Evolutionary conservation across 1,284 basidiomycete species (phyloP).

Genomic region (Trichosporon faecale): DNA sequence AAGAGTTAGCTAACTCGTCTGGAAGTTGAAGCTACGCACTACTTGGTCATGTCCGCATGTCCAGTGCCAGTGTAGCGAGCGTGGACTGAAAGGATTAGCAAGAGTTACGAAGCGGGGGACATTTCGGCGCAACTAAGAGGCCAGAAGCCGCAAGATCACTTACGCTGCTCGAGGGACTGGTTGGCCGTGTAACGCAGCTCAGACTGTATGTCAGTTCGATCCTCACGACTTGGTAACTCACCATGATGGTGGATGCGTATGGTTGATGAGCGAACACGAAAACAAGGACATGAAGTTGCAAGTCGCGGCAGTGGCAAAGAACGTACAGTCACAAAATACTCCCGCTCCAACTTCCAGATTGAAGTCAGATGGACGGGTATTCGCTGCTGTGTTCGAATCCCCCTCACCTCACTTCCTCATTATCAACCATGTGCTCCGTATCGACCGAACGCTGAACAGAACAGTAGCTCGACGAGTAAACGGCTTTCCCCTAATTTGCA

Average conservation of each 20-base stretch:
- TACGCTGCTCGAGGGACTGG: slow-evolving; percentile 86
- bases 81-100: slow-evolving; percentile 64
- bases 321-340: background rate
- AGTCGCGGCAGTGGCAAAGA: background rate
- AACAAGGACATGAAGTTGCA: background rate
- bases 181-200: slow-evolving; percentile 91
- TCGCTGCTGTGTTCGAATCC: too few species aligned
- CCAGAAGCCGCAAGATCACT: slow-evolving; percentile 47
- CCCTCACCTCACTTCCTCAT: too few species aligned
- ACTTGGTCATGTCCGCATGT: slow-evolving; percentile 90
- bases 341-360: background rate
- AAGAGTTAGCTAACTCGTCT: background rate
- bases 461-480: too few species aligned
- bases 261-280: background rate
- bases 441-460: too few species aligned
- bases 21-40: slow-evolving; percentile 63
- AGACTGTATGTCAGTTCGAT: slow-evolving; percentile 52
- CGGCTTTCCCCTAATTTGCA: too few species aligned
- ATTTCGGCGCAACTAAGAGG: too few species aligned
- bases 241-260: slow-evolving; percentile 12
- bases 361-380: background rate
- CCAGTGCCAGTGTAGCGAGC: slow-evolving; percentile 94
- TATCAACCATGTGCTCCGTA: too few species aligned
- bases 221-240: background rate
- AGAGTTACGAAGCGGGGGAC: background rate